Evolutionary conservation across 2,329 filamentous ascomycete genomes (phyloP).

Genomic region (Cladosporium phlei): DNA sequence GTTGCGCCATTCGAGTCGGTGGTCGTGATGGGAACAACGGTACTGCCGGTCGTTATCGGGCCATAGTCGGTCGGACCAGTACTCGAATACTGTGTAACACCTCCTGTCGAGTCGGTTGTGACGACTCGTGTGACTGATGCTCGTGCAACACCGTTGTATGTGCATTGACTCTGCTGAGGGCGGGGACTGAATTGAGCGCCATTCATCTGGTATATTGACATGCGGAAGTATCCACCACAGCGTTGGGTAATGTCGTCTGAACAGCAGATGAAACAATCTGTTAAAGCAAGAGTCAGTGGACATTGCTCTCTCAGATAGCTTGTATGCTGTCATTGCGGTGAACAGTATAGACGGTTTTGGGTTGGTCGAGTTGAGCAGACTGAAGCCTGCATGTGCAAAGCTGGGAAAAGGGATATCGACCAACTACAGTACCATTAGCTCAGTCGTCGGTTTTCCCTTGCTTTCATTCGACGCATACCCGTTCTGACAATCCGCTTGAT

Average conservation of each 20-base stretch:
- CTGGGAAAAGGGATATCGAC: too few species aligned
- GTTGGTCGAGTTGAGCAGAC: too few species aligned
- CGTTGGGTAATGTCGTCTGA: not conserved
- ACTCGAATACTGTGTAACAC: not conserved
- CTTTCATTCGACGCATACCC: not conserved
- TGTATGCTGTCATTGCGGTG: too few species aligned
- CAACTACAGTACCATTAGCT: too few species aligned
- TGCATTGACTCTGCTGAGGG: constrained; percentile 1
- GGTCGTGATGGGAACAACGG: not conserved
- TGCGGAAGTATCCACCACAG: constrained; percentile 2
- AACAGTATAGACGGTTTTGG: too few species aligned
- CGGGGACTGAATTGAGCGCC: not conserved
- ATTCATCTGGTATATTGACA: constrained; percentile 3
- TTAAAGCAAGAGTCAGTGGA: too few species aligned
- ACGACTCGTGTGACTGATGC: not conserved
- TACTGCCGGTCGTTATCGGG: constrained; percentile 4
- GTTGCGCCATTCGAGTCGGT: not conserved
- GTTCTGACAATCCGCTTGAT: constrained; percentile 3
- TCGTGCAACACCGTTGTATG: constrained; percentile 2
- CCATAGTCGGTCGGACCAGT: constrained; percentile 6
- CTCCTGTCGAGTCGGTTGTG: constrained; percentile 5
- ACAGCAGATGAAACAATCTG: constrained; percentile 2
- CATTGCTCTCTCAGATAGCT: too few species aligned
- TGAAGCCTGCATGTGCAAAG: too few species aligned
- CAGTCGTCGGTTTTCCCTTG: too few species aligned